phyloP scores from a whole-genome alignment of 306 rosid genomes.

The Carpinus viminea region DNA sequence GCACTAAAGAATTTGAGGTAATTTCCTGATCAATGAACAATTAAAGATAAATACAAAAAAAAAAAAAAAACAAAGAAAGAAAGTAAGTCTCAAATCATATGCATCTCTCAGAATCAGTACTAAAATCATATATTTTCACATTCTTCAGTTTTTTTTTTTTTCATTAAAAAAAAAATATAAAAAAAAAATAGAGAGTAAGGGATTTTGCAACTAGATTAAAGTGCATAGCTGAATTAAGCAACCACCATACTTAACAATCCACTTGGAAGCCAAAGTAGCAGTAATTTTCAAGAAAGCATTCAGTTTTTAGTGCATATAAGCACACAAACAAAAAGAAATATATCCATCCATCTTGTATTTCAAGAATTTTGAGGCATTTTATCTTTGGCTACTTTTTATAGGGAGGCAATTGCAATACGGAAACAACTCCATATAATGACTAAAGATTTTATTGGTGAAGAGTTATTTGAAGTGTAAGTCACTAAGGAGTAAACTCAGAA shows the following conservation, averaged over 20 bases:
- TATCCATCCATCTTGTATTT: not conserved
- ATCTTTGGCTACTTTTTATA: too few species aligned
- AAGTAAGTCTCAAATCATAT: not conserved
- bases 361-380: too few species aligned
- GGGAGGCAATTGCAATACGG: not conserved
- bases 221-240: not conserved
- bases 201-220: not conserved
- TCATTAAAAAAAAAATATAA: not conserved
- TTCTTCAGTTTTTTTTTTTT: not conserved
- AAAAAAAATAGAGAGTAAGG: not conserved
- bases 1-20: conserved; percentile 64
- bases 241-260: not conserved
- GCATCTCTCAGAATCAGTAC: not conserved
- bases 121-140: not conserved
- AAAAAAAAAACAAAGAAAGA: not conserved
- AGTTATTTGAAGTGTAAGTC: not conserved
- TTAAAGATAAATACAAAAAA: not conserved
- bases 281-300: not conserved
- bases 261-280: not conserved
- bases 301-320: not conserved
- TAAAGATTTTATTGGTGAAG: not conserved
- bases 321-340: not conserved
- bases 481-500: not conserved
- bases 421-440: not conserved
- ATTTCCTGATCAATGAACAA: conserved; percentile 56